Conservation (phyloP, 1,139 yeast species). For the Yamadazyma songkhlaensis region DNA sequence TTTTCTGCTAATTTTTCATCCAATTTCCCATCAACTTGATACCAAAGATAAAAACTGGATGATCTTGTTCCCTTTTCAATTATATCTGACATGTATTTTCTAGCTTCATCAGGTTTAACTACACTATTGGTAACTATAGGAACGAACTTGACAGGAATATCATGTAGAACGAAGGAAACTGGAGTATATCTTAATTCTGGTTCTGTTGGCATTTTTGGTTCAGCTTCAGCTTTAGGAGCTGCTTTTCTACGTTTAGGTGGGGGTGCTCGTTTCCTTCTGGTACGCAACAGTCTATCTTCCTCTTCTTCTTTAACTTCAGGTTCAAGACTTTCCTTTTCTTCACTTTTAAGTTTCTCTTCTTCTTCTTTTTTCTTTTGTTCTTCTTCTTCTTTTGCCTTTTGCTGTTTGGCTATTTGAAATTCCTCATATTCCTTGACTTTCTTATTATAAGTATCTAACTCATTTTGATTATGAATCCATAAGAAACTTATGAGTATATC, state of each 20-base stretch:
- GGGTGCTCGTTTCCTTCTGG: slow-evolving; percentile 19
- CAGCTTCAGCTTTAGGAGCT: slow-evolving; percentile 20
- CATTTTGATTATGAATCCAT: slow-evolving; percentile 54
- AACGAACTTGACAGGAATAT: slow-evolving; percentile 63
- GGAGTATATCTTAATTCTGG: slow-evolving; percentile 54
- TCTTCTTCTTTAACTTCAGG: slow-evolving; percentile 6
- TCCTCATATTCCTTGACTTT: slow-evolving; percentile 30
- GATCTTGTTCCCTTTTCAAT: slow-evolving; percentile 60
- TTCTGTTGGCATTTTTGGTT: slow-evolving; percentile 29
- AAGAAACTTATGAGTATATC: slow-evolving; percentile 67
- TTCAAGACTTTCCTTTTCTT: slow-evolving; percentile 11
- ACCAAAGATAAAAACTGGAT: slow-evolving; percentile 72
- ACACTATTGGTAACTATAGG: slow-evolving; percentile 74
- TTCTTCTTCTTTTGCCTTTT: slow-evolving; percentile 21
- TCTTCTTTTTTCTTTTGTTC: slow-evolving; percentile 22
- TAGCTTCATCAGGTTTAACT: slow-evolving; percentile 53
- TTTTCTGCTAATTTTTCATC: slow-evolving; percentile 58
- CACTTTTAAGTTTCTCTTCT: slow-evolving; percentile 19
- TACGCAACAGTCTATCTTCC: neutral
- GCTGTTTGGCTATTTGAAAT: slow-evolving; percentile 20
- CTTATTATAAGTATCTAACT: slow-evolving; percentile 47
- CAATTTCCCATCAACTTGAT: slow-evolving; percentile 75
- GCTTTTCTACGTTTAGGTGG: slow-evolving; percentile 21
- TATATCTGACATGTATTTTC: slow-evolving; percentile 58
- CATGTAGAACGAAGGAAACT: slow-evolving; percentile 59